phyloP scores from a whole-genome alignment of 495 filamentous ascomycete species.

The Barbatosphaeria neglecta region DNA sequence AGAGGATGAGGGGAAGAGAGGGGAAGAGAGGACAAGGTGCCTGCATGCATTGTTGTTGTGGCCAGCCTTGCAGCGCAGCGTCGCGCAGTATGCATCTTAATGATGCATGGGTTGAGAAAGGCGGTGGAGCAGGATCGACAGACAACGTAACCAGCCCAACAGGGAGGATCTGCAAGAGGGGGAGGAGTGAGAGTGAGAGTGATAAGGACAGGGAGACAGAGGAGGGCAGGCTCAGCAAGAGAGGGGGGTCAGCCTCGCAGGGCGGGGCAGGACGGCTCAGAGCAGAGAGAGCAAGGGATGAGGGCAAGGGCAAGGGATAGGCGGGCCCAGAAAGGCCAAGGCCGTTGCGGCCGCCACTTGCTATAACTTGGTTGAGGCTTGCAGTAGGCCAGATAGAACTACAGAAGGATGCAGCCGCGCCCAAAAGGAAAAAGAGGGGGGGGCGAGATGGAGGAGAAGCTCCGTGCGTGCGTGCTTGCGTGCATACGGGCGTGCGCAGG shows the following conservation, averaged over 20 bases:
- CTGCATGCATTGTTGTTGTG: not conserved
- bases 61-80: not conserved
- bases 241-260: not conserved
- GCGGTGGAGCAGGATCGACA: no score
- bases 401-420: not conserved
- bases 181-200: no score
- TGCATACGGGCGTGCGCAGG: no score
- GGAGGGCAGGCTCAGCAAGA: not conserved
- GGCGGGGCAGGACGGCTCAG: not conserved
- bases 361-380: no score
- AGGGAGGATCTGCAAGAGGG: no score
- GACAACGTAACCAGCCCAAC: no score
- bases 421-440: not conserved
- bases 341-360: not conserved
- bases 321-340: not conserved
- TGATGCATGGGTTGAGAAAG: not conserved
- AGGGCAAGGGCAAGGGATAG: not conserved
- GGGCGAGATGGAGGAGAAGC: not conserved
- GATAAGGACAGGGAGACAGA: not conserved
- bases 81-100: not conserved
- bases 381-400: not conserved
- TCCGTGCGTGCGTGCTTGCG: not conserved
- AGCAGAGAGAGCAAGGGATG: no score
- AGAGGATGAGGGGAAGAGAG: not conserved
- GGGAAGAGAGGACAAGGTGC: not conserved